A percentile compares a stretch with the other conserved stretches of the same genome.
phyloP scores from a whole-genome alignment of 768 basidiomycete genomes.

The Asterophora parasitica region DNA sequence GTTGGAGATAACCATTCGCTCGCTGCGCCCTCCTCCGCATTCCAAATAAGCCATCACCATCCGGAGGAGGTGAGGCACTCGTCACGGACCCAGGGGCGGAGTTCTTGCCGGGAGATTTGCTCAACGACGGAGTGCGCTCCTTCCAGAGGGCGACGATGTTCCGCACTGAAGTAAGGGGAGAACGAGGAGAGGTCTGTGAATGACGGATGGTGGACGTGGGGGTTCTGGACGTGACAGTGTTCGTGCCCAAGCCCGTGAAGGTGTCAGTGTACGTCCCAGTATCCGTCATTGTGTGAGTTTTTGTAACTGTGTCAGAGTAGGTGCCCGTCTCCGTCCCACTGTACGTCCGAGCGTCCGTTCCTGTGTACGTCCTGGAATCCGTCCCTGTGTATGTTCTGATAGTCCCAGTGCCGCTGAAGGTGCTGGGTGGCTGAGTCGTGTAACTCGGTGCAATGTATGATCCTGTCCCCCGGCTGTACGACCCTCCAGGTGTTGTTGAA shows the following conservation, averaged over 20 bases:
- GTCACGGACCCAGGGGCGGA: slow-evolving; percentile 35
- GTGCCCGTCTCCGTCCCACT: slow-evolving; percentile 29
- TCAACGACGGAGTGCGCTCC: slow-evolving; percentile 59
- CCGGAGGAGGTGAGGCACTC: slow-evolving; percentile 31
- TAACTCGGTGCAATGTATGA: slow-evolving; percentile 32
- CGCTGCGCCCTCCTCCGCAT: slow-evolving; percentile 41
- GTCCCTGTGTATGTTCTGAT: slow-evolving; percentile 25
- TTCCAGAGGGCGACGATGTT: slow-evolving; percentile 82
- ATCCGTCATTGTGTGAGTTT: slow-evolving; percentile 21
- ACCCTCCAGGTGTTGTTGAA: slow-evolving; percentile 25
- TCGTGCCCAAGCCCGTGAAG: slow-evolving; percentile 28
- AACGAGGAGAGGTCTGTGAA: slow-evolving; percentile 62
- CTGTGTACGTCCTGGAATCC: slow-evolving; percentile 16
- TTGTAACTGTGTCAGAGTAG: slow-evolving; percentile 17
- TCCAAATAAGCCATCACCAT: slow-evolving; percentile 48
- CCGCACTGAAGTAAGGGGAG: slow-evolving; percentile 67
- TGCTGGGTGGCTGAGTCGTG: slow-evolving; percentile 31
- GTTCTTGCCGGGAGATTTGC: slow-evolving; percentile 28
- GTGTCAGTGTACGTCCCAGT: slow-evolving; percentile 29
- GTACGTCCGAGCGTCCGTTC: slow-evolving; percentile 22
- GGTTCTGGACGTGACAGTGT: slow-evolving; percentile 35
- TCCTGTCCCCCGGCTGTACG: slow-evolving; percentile 22
- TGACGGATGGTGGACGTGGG: slow-evolving; percentile 56
- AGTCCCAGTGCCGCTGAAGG: slow-evolving; percentile 28
- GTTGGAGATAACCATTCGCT: slow-evolving; percentile 31